A percentile compares a stretch with the other conserved stretches of the same genome.
Evolutionary conservation across 176 grass and related monocot species (phyloP).

Genomic region (Thalia dealbata): DNA sequence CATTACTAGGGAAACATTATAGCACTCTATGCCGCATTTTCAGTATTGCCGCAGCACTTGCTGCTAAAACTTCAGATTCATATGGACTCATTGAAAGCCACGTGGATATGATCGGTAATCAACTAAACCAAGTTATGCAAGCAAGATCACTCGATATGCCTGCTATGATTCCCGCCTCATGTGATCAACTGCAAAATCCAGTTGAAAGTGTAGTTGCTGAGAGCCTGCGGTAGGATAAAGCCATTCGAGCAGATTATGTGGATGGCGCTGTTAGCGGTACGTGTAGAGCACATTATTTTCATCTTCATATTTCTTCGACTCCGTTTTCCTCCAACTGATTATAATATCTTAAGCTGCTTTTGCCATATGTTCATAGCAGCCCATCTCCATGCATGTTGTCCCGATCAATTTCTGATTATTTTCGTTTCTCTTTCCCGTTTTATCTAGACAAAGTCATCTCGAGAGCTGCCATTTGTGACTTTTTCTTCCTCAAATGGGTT

Average conservation of each 20-base stretch:
- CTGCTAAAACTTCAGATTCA: slow-evolving; percentile 6
- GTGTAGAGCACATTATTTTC: not conserved
- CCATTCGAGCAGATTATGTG: not conserved
- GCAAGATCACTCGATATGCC: slow-evolving; percentile 4
- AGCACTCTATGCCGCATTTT: slow-evolving; percentile 7
- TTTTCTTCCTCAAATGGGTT: not conserved
- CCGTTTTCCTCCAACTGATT: not conserved
- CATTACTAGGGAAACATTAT: not conserved
- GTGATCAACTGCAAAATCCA: slow-evolving; percentile 3
- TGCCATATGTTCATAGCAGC: not conserved
- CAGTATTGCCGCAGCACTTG: slow-evolving; percentile 6
- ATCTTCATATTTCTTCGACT: not conserved
- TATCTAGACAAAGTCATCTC: not conserved
- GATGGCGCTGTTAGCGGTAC: not conserved
- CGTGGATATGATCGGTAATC: not conserved
- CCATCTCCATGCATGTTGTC: not conserved
- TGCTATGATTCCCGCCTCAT: not conserved
- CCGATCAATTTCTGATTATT: not conserved
- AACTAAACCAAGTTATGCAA: slow-evolving; percentile 3
- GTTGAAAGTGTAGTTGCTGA: slow-evolving; percentile 7
- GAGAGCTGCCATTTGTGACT: not conserved
- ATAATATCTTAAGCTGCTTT: not conserved
- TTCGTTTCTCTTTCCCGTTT: not conserved
- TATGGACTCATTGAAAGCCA: slow-evolving; percentile 1
- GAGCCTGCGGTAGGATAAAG: not conserved